Base-by-base conservation (phyloP, 1,284 basidiomycete genomes). In the Puccinia triticina region DNA sequence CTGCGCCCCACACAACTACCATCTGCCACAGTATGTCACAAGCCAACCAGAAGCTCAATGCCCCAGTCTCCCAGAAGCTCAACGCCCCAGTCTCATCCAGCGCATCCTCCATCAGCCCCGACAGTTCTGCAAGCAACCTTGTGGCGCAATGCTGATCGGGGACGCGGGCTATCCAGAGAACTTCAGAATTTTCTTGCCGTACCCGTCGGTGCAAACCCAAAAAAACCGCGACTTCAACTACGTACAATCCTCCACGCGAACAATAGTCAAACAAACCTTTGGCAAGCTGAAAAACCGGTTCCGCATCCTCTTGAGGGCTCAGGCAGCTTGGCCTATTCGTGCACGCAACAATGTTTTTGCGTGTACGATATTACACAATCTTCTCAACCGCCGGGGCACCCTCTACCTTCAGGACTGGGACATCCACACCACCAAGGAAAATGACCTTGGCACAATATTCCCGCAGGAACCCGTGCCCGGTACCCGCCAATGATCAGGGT, bases 131-230 rank as follows among this genome's bases (percentile, higher is more conserved):
- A 57, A 55, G 53, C 34, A 40, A 75, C 26, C 37, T n/a, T n/a
- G n/a, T n/a, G n/a, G 34, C 8, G 1, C 69, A 16, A 81, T 34
- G 18, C 61, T 69, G 10, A 43, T 57, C 40, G 74, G 74, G 34
- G 40, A 57, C 40, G 71, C n/a, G n/a, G n/a, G n/a, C n/a, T n/a
- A n/a, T n/a, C n/a, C n/a, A n/a, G n/a, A n/a, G n/a, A n/a, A n/a
- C n/a, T n/a, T n/a, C n/a, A n/a, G n/a, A n/a, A n/a, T n/a, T n/a
- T n/a, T n/a, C n/a, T n/a, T 37, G 18, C 59, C 69, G 29, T 73
- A 69, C 53, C 73, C 69, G 74, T 81, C 69, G 26, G 55, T 82
- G 72, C 80, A 82, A 50, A 32, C 59, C 11, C 64, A 72, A 26
- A 73, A 43, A 55, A 18, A 29, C 29, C n/a, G 12, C 18, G n/a